These are phyloP conservation scores for Cordyceps farinosa DNA, from an alignment of 2,329 filamentous ascomycete species.

Conservation along the genomic window DNA sequence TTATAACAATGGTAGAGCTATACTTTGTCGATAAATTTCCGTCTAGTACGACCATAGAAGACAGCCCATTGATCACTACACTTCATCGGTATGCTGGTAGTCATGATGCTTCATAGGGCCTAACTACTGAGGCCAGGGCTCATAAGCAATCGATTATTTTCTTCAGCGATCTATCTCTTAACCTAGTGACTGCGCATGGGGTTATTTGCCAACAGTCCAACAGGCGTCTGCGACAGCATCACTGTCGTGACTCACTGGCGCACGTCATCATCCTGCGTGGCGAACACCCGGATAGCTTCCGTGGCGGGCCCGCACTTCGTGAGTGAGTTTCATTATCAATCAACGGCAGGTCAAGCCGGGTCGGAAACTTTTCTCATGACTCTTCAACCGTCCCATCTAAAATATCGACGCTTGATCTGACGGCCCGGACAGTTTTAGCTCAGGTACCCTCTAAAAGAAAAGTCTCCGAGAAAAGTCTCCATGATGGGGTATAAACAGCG, in stretches of 20 bases:
- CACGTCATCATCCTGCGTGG: not conserved
- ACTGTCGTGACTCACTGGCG: not conserved
- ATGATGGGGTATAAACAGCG: constrained; percentile 7
- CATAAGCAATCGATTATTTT: no score
- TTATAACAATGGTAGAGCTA: not conserved
- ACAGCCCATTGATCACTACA: no score
- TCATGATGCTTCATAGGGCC: no score
- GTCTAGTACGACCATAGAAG: not conserved
- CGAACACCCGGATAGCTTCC: not conserved
- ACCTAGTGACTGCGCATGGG: no score
- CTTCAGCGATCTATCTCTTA: no score
- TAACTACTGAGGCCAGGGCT: no score
- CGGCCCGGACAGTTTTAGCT: not conserved
- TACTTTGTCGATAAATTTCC: not conserved
- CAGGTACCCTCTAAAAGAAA: not conserved
- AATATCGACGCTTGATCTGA: not conserved
- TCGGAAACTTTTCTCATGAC: constrained; percentile 1
- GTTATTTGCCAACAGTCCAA: no score
- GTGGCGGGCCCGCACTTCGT: not conserved
- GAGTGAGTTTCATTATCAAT: not conserved
- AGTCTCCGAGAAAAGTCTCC: constrained; percentile 16
- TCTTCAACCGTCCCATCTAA: not conserved
- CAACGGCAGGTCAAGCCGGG: not conserved
- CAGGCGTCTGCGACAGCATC: not conserved
- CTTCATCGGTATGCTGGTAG: no score